Percentiles rank a stretch among this genome's conserved stretches.
Conservation (phyloP, 768 basidiomycete genomes). For the Heimioporus sp. region DNA sequence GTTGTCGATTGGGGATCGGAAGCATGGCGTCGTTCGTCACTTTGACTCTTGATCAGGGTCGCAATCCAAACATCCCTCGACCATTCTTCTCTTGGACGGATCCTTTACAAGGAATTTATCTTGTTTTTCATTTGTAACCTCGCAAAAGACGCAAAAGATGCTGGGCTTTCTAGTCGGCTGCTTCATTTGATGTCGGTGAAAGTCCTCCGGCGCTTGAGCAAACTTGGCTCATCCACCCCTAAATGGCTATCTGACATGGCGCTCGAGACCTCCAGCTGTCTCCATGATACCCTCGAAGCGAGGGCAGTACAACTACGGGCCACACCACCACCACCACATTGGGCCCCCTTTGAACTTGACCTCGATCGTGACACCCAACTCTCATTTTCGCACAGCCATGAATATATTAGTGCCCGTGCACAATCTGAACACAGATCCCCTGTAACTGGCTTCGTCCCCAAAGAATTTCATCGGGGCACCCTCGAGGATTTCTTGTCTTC, state of each 20-base stretch:
- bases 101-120: conserved; percentile 47
- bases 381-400: conserved; percentile 27
- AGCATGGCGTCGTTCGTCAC: conserved; percentile 31
- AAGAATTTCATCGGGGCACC: not conserved
- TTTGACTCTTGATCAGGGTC: conserved; percentile 35
- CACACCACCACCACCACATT: conserved; percentile 13
- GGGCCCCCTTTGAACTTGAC: conserved; percentile 26
- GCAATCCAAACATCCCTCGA: conserved; percentile 25
- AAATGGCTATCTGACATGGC: conserved; percentile 38
- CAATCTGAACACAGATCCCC: not conserved
- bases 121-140: conserved; percentile 35
- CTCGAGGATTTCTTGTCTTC: conserved; percentile 15
- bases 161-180: conserved; percentile 14
- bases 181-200: conserved; percentile 24
- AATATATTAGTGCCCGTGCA: conserved; percentile 26
- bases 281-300: conserved; percentile 1
- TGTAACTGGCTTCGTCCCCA: not conserved
- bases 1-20: too few species aligned
- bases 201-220: conserved; percentile 14
- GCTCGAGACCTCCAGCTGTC: conserved; percentile 26
- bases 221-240: conserved; percentile 13
- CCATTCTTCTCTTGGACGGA: conserved; percentile 3
- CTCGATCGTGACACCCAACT: conserved; percentile 31
- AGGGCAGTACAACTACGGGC: not conserved
- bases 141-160: conserved; percentile 16